Conservation (phyloP, 768 basidiomycete species). For the Pluteus cervinus region DNA sequence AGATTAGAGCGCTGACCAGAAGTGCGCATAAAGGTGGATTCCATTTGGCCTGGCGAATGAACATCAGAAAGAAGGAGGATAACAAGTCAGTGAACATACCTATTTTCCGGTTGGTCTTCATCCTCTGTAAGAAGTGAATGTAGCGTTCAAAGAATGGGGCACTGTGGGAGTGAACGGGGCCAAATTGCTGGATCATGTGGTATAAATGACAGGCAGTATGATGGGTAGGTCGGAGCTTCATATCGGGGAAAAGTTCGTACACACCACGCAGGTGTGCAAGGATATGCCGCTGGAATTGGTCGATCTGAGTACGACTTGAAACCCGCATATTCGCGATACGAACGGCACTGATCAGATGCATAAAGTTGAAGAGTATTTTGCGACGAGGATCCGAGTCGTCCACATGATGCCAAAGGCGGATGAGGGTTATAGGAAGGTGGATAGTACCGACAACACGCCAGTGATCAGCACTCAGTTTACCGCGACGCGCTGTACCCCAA, state of each 20-base stretch:
- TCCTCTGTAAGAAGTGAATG: constrained; percentile 28
- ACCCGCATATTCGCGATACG: constrained; percentile 10
- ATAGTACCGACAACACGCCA: constrained; percentile 24
- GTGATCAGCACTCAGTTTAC: constrained; percentile 30
- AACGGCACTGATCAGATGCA: constrained; percentile 16
- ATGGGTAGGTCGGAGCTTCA: constrained; percentile 15
- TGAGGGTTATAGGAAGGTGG: constrained; percentile 27
- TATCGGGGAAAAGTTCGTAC: constrained; percentile 7
- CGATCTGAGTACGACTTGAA: constrained; percentile 5
- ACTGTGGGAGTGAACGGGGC: constrained; percentile 32
- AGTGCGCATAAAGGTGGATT: no score
- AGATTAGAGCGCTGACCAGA: no score
- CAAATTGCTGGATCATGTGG: constrained; percentile 22
- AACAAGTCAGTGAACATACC: no score
- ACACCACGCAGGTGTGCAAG: constrained; percentile 1
- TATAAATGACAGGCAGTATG: constrained; percentile 24
- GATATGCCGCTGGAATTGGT: neutral
- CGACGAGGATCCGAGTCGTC: constrained; percentile 11
- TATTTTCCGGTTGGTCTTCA: constrained; percentile 22
- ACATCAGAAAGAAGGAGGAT: no score
- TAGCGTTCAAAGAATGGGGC: constrained; percentile 28
- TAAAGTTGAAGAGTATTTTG: constrained; percentile 16
- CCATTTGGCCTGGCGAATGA: no score
- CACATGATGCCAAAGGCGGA: constrained; percentile 28
- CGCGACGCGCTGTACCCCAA: constrained; percentile 19